Conservation (phyloP, 768 basidiomycete genomes). For the Podaxis rugospora region DNA sequence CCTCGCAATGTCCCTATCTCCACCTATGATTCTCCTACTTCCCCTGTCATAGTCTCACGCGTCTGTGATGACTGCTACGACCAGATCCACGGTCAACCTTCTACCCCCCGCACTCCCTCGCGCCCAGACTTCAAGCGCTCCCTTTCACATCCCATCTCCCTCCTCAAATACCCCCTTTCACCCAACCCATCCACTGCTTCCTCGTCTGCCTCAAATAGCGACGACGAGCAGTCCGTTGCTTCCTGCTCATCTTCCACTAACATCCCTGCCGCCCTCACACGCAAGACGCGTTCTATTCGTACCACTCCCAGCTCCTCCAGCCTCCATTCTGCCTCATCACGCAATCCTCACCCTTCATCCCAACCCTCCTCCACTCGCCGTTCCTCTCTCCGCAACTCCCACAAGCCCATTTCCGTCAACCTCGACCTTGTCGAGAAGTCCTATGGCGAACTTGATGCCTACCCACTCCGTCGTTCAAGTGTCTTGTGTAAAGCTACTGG, state of each 20-base stretch:
- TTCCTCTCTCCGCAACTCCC: constrained; percentile 26
- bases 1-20: constrained; percentile 63
- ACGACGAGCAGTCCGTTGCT: constrained; percentile 29
- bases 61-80: constrained; percentile 79
- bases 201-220: constrained; percentile 21
- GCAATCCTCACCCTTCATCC: constrained; percentile 19
- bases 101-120: constrained; percentile 38
- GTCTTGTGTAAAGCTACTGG: constrained; percentile 75
- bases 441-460: constrained; percentile 68
- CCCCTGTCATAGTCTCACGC: constrained; percentile 53
- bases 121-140: constrained; percentile 31
- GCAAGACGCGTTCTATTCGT: constrained; percentile 27
- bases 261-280: constrained; percentile 21
- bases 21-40: constrained; percentile 51
- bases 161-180: constrained; percentile 32
- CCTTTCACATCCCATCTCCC: constrained; percentile 34
- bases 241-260: constrained; percentile 19
- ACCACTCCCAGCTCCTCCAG: constrained; percentile 30
- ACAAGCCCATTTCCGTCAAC: constrained; percentile 34
- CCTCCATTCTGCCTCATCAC: constrained; percentile 28
- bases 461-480: constrained; percentile 64
- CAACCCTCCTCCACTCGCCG: constrained; percentile 20
- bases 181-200: constrained; percentile 20
- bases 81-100: constrained; percentile 58
- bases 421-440: constrained; percentile 34